Conservation (phyloP, 495 filamentous ascomycete species). For the Penicillium bovifimosum region DNA sequence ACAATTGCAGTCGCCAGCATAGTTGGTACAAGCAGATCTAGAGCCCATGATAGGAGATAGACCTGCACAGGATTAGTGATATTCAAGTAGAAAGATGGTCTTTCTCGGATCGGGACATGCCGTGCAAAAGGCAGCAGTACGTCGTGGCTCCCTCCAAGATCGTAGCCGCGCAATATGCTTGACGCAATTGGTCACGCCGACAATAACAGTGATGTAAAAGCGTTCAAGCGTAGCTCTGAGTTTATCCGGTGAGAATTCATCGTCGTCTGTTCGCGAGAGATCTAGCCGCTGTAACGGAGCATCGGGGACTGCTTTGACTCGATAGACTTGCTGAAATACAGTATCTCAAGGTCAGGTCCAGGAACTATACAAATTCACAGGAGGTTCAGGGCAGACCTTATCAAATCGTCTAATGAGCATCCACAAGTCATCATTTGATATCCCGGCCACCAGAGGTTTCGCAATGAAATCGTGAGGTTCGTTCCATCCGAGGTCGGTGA, state of each 20-base stretch:
- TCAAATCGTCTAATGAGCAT: conserved; percentile 48
- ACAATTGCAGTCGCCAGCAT: conserved; percentile 53
- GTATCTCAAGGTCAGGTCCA: not conserved
- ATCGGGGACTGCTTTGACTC: conserved; percentile 64
- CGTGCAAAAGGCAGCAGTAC: conserved; percentile 62
- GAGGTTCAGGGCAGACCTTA: conserved; percentile 3
- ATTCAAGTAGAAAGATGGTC: not conserved
- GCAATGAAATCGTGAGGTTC: conserved; percentile 53
- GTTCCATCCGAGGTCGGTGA: conserved; percentile 71
- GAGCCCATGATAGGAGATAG: conserved; percentile 68
- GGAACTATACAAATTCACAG: not conserved
- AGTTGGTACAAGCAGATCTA: conserved; percentile 61
- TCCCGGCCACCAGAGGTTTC: conserved; percentile 59
- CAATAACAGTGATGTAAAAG: conserved; percentile 74
- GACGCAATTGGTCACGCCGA: conserved; percentile 55
- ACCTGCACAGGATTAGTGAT: conserved; percentile 33
- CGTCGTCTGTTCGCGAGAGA: conserved; percentile 73
- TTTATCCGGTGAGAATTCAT: conserved; percentile 85
- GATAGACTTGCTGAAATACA: conserved; percentile 68
- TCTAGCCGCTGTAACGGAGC: conserved; percentile 61
- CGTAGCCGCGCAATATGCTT: conserved; percentile 73
- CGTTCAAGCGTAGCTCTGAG: conserved; percentile 71
- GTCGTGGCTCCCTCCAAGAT: conserved; percentile 71
- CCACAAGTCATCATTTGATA: conserved; percentile 78
- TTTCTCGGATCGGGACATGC: conserved; percentile 53